These are phyloP conservation scores for Emydomyces testavorans DNA, from an alignment of 2,329 filamentous ascomycete species.

Conservation along the genomic window DNA sequence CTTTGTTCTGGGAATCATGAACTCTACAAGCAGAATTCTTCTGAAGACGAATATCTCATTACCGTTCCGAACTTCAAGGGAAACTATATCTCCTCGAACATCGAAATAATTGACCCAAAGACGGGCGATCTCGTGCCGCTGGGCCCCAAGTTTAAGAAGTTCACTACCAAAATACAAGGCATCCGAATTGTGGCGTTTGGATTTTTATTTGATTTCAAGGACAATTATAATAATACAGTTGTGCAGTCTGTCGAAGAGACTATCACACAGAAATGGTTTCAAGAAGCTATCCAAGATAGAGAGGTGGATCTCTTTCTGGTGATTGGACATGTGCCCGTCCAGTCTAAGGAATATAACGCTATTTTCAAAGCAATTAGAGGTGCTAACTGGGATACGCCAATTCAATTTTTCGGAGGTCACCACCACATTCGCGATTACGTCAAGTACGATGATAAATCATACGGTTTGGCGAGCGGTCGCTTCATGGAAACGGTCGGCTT, in stretches of 20 bases:
- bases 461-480: constrained; percentile 72
- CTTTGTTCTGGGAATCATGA: constrained; percentile 90
- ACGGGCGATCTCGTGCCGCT: constrained; percentile 63
- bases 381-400: constrained; percentile 67
- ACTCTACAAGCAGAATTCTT: constrained; percentile 70
- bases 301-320: constrained; percentile 81
- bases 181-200: constrained; percentile 80
- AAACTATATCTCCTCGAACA: constrained; percentile 78
- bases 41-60: constrained; percentile 62
- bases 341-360: constrained; percentile 64
- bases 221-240: constrained; percentile 80
- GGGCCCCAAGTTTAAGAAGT: constrained; percentile 72
- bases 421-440: constrained; percentile 77
- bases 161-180: constrained; percentile 80
- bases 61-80: constrained; percentile 74
- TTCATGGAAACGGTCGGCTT: constrained; percentile 96
- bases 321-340: constrained; percentile 70
- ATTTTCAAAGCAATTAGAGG: constrained; percentile 70
- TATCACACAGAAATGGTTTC: constrained; percentile 79
- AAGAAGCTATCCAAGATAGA: constrained; percentile 63
- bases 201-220: constrained; percentile 87
- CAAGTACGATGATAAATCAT: constrained; percentile 64
- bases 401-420: constrained; percentile 86
- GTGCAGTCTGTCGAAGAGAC: constrained; percentile 71
- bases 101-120: constrained; percentile 69